Percentiles rank a stretch among this genome's conserved stretches.
These are phyloP conservation scores for Taphrina deformans DNA, from an alignment of 1,139 yeast species.

Conservation along the genomic window DNA sequence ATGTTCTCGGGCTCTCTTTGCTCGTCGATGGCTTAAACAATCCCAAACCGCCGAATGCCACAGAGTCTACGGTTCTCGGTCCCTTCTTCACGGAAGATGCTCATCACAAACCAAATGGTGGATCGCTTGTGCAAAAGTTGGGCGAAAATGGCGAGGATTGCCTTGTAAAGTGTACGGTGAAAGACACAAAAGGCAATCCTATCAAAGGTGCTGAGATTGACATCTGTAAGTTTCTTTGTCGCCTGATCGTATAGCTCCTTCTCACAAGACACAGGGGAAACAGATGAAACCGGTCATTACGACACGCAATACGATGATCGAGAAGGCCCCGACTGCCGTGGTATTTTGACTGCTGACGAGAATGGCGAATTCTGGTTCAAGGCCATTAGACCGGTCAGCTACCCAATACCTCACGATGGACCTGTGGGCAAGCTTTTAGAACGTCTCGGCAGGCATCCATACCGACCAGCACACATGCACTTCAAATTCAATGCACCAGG, in stretches of 20 bases:
- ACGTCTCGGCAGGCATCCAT: conserved; percentile 47
- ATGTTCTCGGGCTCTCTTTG: conserved; percentile 46
- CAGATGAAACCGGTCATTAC: conserved; percentile 45
- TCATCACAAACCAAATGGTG: conserved; percentile 43
- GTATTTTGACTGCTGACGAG: conserved; percentile 44
- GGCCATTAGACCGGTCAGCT: conserved; percentile 48
- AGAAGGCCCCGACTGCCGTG: conserved; percentile 47
- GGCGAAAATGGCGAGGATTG: conserved; percentile 46
- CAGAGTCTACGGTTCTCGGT: conserved; percentile 46
- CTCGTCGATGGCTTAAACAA: conserved; percentile 47
- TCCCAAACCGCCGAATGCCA: conserved; percentile 46
- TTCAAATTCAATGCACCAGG: conserved; percentile 45
- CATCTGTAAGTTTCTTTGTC: conserved; percentile 34
- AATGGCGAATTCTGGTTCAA: conserved; percentile 46
- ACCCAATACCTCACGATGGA: conserved; percentile 50
- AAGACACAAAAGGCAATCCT: conserved; percentile 45
- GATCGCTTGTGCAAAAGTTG: conserved; percentile 43
- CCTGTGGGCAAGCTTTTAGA: conserved; percentile 48
- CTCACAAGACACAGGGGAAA: conserved; percentile 32
- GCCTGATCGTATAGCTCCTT: neutral
- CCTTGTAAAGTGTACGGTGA: conserved; percentile 42
- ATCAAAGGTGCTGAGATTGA: conserved; percentile 43
- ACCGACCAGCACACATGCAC: conserved; percentile 49
- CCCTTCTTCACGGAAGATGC: conserved; percentile 49
- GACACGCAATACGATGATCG: conserved; percentile 48